These are phyloP conservation scores for Cyclaneusma minus DNA, from an alignment of 2,329 filamentous ascomycete species.

Conservation along the genomic window DNA sequence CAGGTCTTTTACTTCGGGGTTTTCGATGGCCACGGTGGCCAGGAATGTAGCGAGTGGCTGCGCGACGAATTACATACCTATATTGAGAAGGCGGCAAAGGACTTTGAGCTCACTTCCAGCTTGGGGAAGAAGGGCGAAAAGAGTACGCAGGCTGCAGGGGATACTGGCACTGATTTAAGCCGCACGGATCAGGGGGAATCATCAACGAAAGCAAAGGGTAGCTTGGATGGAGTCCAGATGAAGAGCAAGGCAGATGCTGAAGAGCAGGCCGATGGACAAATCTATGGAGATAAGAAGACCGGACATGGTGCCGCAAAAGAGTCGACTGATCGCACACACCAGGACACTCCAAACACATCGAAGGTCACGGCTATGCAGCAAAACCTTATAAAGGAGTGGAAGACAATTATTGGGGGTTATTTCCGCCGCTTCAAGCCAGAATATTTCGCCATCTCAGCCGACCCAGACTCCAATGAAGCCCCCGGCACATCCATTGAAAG, in stretches of 20 bases:
- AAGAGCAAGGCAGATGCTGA: constrained; percentile 32
- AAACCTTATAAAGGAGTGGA: constrained; percentile 35
- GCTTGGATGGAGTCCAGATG: constrained; percentile 28
- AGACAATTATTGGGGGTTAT: constrained; percentile 77
- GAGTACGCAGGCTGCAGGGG: constrained; percentile 5
- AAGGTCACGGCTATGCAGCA: constrained; percentile 21
- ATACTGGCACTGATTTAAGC: constrained; percentile 13
- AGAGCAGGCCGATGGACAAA: constrained; percentile 17
- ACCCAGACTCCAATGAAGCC: constrained; percentile 13
- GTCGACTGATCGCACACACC: too few species aligned
- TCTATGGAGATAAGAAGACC: constrained; percentile 17
- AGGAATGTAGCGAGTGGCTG: constrained; percentile 76
- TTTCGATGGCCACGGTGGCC: constrained; percentile 90
- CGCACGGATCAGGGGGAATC: constrained; percentile 15
- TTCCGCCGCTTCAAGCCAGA: constrained; percentile 80
- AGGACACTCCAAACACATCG: constrained; percentile 21
- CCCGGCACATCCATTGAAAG: constrained; percentile 55
- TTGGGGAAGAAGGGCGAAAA: constrained; percentile 28
- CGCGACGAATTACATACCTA: constrained; percentile 75
- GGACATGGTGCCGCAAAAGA: constrained; percentile 19
- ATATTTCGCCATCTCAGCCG: constrained; percentile 40
- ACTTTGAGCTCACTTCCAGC: constrained; percentile 68
- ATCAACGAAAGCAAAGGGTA: constrained; percentile 20
- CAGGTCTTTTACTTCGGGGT: constrained; percentile 97
- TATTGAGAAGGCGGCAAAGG: constrained; percentile 63